A percentile compares a stretch with the other conserved stretches of the same genome.
These are phyloP conservation scores for Metschnikowia picachoensis DNA, from an alignment of 805 yeast genomes.

Conservation along the genomic window DNA sequence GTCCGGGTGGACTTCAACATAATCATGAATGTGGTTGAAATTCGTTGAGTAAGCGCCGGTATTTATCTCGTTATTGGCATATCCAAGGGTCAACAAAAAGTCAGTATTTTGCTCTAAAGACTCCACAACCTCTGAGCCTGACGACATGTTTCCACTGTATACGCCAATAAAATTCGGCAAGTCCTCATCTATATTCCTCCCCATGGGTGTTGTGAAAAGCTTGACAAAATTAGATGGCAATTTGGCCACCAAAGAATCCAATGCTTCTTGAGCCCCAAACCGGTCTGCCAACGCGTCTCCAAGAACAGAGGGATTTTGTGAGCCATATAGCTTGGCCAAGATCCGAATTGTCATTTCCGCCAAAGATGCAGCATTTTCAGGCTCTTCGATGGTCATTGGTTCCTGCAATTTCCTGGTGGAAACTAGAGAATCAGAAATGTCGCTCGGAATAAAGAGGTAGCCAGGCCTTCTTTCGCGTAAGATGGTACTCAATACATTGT, in stretches of 20 bases:
- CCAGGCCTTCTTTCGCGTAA: conserved; percentile 69
- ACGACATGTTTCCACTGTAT: conserved; percentile 59
- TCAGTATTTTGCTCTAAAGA: conserved; percentile 50
- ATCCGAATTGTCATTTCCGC: conserved; percentile 30
- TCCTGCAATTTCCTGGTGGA: conserved; percentile 18
- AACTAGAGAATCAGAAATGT: conserved; percentile 46
- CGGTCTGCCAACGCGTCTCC: conserved; percentile 70
- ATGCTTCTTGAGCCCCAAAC: conserved; percentile 41
- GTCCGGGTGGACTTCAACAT: conserved; percentile 39
- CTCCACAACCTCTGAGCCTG: conserved; percentile 15
- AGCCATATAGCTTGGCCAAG: conserved; percentile 45
- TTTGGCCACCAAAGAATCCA: conserved; percentile 49
- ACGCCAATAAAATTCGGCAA: conserved; percentile 61
- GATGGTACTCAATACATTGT: conserved; percentile 56
- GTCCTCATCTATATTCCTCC: conserved; percentile 75
- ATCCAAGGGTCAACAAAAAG: conserved; percentile 66
- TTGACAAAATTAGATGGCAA: conserved; percentile 33
- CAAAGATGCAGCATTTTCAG: conserved; percentile 15
- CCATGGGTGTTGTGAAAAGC: conserved; percentile 57
- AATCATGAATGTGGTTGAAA: conserved; percentile 20
- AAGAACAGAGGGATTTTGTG: conserved; percentile 60
- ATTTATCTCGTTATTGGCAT: conserved; percentile 37
- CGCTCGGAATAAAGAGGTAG: conserved; percentile 71
- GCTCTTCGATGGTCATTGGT: conserved; percentile 14
- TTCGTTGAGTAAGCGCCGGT: conserved; percentile 22